A percentile compares a stretch with the other conserved stretches of the same genome.
These are phyloP conservation scores for Fusarium bactridioides DNA, from an alignment of 2,329 filamentous ascomycete genomes.

Conservation along the genomic window DNA sequence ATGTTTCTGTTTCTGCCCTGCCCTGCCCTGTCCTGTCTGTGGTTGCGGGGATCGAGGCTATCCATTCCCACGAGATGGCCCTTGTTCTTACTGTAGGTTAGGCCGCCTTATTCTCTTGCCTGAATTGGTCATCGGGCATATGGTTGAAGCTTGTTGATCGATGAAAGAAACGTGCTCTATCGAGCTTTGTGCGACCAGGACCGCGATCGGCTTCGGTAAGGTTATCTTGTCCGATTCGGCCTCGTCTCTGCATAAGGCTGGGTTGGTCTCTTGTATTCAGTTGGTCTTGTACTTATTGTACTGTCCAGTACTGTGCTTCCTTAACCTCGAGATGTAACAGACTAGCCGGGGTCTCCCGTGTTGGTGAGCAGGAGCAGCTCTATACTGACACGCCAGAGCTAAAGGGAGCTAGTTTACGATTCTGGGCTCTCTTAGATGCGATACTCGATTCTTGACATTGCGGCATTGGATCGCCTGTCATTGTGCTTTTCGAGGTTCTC, in stretches of 20 bases:
- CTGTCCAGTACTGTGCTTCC: neutral
- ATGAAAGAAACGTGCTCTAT: neutral
- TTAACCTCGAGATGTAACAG: slow-evolving; percentile 3
- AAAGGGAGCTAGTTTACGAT: slow-evolving; percentile 21
- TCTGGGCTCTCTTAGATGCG: slow-evolving; percentile 22
- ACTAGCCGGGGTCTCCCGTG: slow-evolving; percentile 8
- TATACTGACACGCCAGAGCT: neutral
- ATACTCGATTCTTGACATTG: neutral
- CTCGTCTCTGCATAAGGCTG: slow-evolving; percentile 15
- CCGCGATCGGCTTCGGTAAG: slow-evolving; percentile 16
- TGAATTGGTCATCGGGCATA: slow-evolving; percentile 9
- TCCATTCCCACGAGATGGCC: slow-evolving; percentile 28
- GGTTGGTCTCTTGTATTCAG: neutral
- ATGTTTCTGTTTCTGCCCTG: neutral
- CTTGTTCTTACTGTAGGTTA: slow-evolving; percentile 5
- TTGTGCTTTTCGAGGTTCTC: neutral
- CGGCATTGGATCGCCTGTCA: neutral
- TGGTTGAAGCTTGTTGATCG: neutral
- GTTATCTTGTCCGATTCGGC: slow-evolving; percentile 11
- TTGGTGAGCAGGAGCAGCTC: neutral
- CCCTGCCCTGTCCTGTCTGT: neutral
- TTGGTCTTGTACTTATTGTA: neutral
- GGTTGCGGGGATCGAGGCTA: slow-evolving; percentile 23
- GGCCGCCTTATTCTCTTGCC: slow-evolving; percentile 25
- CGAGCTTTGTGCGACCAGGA: neutral